phyloP scores from a whole-genome alignment of 2,329 filamentous ascomycete genomes.

The Alternaria viburni region DNA sequence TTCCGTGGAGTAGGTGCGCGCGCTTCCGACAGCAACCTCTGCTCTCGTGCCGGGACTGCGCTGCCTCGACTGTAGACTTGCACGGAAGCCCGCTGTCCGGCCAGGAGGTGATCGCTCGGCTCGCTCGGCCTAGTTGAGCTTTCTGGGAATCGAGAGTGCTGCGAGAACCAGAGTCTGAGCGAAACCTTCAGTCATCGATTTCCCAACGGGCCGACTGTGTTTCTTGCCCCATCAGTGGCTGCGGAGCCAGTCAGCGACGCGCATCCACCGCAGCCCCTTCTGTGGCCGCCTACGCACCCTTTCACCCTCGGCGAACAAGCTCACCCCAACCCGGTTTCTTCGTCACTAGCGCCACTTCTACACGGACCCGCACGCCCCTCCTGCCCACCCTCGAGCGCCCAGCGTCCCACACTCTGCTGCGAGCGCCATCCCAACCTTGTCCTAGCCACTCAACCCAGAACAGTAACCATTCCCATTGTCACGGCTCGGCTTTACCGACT shows the following conservation, averaged over 20 bases:
- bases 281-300: conserved; percentile 24
- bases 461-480: conserved; percentile 39
- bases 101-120: conserved; percentile 44
- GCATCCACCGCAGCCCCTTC: conserved; percentile 18
- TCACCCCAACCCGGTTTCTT: conserved; percentile 21
- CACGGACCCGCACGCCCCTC: conserved; percentile 26
- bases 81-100: conserved; percentile 41
- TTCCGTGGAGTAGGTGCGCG: conserved; percentile 8
- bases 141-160: conserved; percentile 32
- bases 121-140: conserved; percentile 42
- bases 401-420: conserved; percentile 30
- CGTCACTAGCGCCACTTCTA: conserved; percentile 19
- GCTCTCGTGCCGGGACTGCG: conserved; percentile 1
- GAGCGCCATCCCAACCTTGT: conserved; percentile 32
- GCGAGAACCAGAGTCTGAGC: conserved; percentile 28
- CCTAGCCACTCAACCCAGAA: conserved; percentile 34
- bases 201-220: conserved; percentile 43
- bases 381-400: conserved; percentile 18
- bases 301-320: conserved; percentile 31
- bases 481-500: conserved; percentile 47
- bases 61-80: conserved; percentile 9
- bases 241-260: conserved; percentile 22
- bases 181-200: conserved; percentile 29
- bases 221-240: conserved; percentile 13
- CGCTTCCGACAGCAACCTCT: conserved; percentile 3